Evolutionary conservation across 177 flowering plant species (phyloP), one percentile per base, ranked within the genome.

Genomic region (Vitis hybrid): DNA sequence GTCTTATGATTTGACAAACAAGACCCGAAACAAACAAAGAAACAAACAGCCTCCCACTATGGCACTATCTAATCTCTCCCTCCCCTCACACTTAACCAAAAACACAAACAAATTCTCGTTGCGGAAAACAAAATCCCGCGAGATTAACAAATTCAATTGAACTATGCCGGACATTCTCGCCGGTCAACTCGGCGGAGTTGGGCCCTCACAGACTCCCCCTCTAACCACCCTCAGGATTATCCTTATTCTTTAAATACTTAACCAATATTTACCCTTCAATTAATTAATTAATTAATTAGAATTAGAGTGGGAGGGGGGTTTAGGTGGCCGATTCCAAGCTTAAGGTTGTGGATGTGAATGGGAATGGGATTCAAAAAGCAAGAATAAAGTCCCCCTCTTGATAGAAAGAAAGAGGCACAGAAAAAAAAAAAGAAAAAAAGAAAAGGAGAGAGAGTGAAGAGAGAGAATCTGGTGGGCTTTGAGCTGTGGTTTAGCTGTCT

Each of bases 401-500:
- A 54, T 17, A 30, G 48, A 51, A 69, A 67, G 50, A 50, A 50
- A 52, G 46, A 73, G 62, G 67, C 56, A 66, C 63, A 48, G 27
- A 12, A 62, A 68, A 35, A 12, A 62, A 68, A 50, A 53, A 55
- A 30, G 55, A 46, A 35, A 48, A 50, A 58, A 49, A 9, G 64
- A 14, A 24, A 50, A 24, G 4, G 69, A 63, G 30, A 76, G 71
- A 48, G 58, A 58, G 58, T 58, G 63, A 63, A 61, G 63, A 63
- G 74, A 61, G 74, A 80, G 82, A 67, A 75, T 79, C 76, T 80
- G 76, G 84, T 86, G 88, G 89, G 87, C 67, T 86, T 88, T 84
- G 87, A 89, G 93, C 93, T 90, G 93, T 89, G 88, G 71, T 85
- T 79, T 87, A 90, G 97, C 94, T 92, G 97, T 84, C 87, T 61